Base-by-base conservation (phyloP, 2,329 filamentous ascomycete genomes). In the Venturia carpophila region DNA sequence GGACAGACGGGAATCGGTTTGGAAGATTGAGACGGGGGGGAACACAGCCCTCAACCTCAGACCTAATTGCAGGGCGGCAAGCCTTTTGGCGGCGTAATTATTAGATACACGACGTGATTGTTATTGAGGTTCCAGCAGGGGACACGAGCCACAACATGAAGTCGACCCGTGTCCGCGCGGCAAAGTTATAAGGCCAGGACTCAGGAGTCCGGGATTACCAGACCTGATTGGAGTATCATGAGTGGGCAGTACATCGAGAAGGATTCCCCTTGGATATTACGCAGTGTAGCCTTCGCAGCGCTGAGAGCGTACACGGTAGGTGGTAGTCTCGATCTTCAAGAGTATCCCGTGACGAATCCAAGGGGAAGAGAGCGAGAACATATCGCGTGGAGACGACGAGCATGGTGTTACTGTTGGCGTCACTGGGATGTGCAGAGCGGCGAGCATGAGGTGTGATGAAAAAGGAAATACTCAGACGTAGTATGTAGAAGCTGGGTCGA, bases 51-150 rank as follows among this genome's bases (percentile, higher is more conserved):
- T 30, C 24, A 30, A 58, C 52, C 21, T 52, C 27, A 37, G 13
- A 21, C 27, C 11, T 37, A 11, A 37, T n/a, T 37, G 30, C 52
- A 37, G 52, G 52, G 27, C 49, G 52, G 27, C 7, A 56, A 56
- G 49, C 49, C 24, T 55, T 55, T n/a, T n/a, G 5, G 52, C 52
- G 17, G 27, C 30, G 47, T 34, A n/a, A n/a, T n/a, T n/a, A 34
- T 34, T 30, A 34, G 52, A 37, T 37, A 37, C 52, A 58, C 27
- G 30, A 30, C 30, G 19, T 37, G 52, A 37, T 58, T 1, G n/a
- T 58, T 37, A 52, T 52, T 21, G 52, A 58, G 52, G 30, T 58
- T n/a, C 27, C 24, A 55, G 49, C 47, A 49, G 30, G 27, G 52
- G 19, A 13, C 21, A 21, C 21, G 43, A 49, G 47, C 19, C 11